Conservation (phyloP, 2,329 filamentous ascomycete species). For the Raffaelea albimanens region DNA sequence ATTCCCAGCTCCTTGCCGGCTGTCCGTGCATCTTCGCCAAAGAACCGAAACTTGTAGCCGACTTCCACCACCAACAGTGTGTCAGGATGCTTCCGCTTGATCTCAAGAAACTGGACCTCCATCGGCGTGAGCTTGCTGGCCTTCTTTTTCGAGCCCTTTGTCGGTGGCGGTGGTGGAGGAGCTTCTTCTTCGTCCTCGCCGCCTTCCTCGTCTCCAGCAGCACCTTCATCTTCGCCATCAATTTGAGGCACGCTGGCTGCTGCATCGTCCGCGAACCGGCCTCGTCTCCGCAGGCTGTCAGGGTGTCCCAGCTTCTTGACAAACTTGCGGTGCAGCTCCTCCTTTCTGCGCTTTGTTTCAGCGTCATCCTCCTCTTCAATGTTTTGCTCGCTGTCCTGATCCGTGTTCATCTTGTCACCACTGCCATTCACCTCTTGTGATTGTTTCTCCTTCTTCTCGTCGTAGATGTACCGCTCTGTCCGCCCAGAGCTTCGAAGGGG, state of each 20-base stretch:
- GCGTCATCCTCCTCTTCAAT: constrained; percentile 30
- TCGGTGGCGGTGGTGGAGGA: constrained; percentile 33
- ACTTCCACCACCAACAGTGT: constrained; percentile 89
- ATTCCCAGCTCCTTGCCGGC: constrained; percentile 89
- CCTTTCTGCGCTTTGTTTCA: constrained; percentile 46
- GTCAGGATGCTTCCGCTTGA: constrained; percentile 85
- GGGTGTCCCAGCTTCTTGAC: constrained; percentile 83
- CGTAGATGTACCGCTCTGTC: constrained; percentile 44
- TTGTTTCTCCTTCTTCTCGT: constrained; percentile 9
- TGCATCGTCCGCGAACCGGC: constrained; percentile 44
- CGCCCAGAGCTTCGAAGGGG: constrained; percentile 25
- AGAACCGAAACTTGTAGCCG: constrained; percentile 96
- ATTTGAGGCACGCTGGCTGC: constrained; percentile 34
- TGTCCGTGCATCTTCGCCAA: constrained; percentile 84
- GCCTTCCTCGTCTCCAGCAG: constrained; percentile 34
- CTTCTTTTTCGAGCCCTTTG: constrained; percentile 54
- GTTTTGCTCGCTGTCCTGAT: constrained; percentile 24
- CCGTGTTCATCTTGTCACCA: constrained; percentile 28
- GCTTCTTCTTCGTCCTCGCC: constrained; percentile 47
- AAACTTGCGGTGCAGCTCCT: constrained; percentile 72
- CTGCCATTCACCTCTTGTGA: constrained; percentile 19
- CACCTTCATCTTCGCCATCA: constrained; percentile 61
- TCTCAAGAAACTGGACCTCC: constrained; percentile 86
- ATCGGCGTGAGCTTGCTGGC: constrained; percentile 85
- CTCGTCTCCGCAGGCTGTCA: constrained; percentile 64